Evolutionary conservation across 148 eudicot genomes (phyloP), one percentile per base, ranked within the genome.

Genomic region (Silene latifolia): DNA sequence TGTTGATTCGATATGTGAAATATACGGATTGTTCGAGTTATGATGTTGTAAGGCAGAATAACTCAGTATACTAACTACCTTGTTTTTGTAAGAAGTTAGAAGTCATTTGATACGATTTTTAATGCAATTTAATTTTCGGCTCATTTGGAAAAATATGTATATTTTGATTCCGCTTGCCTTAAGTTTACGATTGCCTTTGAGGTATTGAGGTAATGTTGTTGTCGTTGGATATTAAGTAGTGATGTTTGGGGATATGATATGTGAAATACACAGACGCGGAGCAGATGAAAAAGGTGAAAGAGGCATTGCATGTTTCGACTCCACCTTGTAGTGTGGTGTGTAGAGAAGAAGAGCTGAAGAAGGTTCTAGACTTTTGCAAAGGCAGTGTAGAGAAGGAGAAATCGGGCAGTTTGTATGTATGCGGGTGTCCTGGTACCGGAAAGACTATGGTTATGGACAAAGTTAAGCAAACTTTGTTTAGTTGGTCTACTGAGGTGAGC

Each of bases 361-460:
- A 80, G 86, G 78, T 90, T 76, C 72, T 88, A 78, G 89, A 89
- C 25, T 93, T 92, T 76, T 88, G 94, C 76, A 90, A 88, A 83
- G 57, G 76, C 25, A 82, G 83, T 74, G 77, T 92, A 61, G 80
- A 90, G 75, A 70, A 71, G 69, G 83, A 85, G 75, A 90, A 83
- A 71, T 77, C 97, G 5, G 92, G 92, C 72, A 88, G 93, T 82
- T 80, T 92, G 67, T 92, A 90, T 74, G 76, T 83, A 2, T 92
- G 95, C 81, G 97, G 97, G 48, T 90, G 91, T 20, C 95, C 97
- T 5, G 97, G 95, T 71, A 92, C 95, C 15, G 95, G 98, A 42
- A 90, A 92, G 77, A 86, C 95, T 27, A 85, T 92, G 83, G 86
- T 92, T 12, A 83, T 92, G 93, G 96, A 92, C 9, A 90, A 85